Evolutionary conservation across 176 grass and related monocot species (phyloP).

Genomic region (Poa pratensis): DNA sequence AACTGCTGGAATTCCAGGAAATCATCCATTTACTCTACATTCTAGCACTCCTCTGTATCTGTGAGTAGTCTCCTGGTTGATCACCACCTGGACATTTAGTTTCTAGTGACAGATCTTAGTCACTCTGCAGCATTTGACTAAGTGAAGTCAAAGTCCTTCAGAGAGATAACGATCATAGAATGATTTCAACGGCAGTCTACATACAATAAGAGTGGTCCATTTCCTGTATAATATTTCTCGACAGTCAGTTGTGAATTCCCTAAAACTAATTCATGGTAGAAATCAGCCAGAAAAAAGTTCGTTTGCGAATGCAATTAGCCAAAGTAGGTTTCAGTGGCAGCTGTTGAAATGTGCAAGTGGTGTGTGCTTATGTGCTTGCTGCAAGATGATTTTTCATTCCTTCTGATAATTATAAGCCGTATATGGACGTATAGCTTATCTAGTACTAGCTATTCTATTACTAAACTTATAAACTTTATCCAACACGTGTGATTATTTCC

Average conservation of each 20-base stretch:
- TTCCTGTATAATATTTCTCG: conserved; percentile 3
- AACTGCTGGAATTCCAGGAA: not conserved
- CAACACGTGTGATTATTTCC: not conserved
- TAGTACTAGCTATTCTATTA: not conserved
- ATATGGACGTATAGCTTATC: not conserved
- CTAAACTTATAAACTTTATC: not conserved
- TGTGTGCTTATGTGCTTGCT: not conserved
- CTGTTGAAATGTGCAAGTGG: not conserved
- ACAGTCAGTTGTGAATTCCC: not conserved
- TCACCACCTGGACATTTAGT: conserved; percentile 3
- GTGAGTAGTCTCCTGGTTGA: not conserved
- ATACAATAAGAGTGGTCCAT: not conserved
- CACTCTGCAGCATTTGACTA: conserved; percentile 4
- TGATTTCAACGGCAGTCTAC: conserved; percentile 1
- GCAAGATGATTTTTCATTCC: conserved; percentile 10
- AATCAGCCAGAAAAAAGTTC: not conserved
- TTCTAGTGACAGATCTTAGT: not conserved
- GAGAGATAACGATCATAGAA: not conserved
- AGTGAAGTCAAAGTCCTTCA: not conserved
- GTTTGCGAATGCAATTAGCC: too few species aligned
- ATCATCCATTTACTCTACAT: not conserved
- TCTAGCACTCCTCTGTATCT: not conserved
- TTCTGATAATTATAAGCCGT: not conserved
- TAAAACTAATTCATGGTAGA: not conserved
- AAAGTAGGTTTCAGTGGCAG: not conserved